phyloP scores from a whole-genome alignment of 306 rosid genomes.

The Ammopiptanthus mongolicus region DNA sequence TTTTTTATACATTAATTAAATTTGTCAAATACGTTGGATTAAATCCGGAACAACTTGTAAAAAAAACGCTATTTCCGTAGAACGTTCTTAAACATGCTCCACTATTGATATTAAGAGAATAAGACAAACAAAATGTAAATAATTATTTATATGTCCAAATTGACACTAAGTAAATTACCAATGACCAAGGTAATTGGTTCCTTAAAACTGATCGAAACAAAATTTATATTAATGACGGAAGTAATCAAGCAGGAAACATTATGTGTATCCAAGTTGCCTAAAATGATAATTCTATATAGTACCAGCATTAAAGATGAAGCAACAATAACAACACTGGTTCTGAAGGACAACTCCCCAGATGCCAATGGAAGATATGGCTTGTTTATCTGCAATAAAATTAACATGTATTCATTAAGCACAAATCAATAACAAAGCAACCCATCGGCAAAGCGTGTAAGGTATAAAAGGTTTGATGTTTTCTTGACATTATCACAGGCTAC shows the following conservation, averaged over 20 bases:
- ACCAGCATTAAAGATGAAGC: not conserved
- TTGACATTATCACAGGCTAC: no score
- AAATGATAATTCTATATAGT: not conserved
- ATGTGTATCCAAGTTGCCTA: not conserved
- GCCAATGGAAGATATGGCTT: not conserved
- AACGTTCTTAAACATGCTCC: no score
- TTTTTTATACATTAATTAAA: no score
- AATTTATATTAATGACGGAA: not conserved
- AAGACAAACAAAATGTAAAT: not conserved
- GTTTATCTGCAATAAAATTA: not conserved
- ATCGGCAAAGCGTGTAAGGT: not conserved
- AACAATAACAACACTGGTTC: not conserved
- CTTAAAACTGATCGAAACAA: not conserved
- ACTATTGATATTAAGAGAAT: not conserved
- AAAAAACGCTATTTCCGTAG: no score
- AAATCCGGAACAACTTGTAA: no score
- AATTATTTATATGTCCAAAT: not conserved
- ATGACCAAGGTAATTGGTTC: not conserved
- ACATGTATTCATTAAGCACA: not conserved
- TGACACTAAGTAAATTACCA: not conserved
- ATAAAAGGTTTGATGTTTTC: no score
- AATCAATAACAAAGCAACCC: not conserved
- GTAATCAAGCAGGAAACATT: not conserved
- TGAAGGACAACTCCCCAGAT: not conserved
- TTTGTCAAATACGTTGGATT: no score